Conservation (phyloP, 768 basidiomycete genomes). For the Cystofilobasidium macerans region DNA sequence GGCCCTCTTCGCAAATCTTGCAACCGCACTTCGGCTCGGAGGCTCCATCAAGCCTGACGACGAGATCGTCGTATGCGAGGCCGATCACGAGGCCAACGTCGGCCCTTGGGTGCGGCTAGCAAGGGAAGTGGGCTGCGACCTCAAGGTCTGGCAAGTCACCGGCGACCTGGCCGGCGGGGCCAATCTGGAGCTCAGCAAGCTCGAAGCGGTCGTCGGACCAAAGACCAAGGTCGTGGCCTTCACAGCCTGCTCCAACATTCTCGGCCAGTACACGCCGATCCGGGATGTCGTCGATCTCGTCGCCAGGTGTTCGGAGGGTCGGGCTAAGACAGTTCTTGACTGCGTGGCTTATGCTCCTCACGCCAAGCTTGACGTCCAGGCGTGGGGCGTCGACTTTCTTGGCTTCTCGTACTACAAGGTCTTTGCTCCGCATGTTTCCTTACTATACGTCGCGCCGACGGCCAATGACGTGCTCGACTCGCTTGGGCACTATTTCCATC, state of each 20-base stretch:
- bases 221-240: slow-evolving; percentile 65
- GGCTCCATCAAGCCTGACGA: slow-evolving; percentile 47
- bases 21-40: slow-evolving; percentile 50
- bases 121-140: slow-evolving; percentile 44
- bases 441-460: slow-evolving; percentile 49
- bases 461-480: slow-evolving; percentile 50
- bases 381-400: slow-evolving; percentile 66
- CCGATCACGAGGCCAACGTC: slow-evolving; percentile 68
- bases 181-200: slow-evolving; percentile 46
- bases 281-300: slow-evolving; percentile 49
- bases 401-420: slow-evolving; percentile 71
- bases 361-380: slow-evolving; percentile 56
- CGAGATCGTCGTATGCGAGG: slow-evolving; percentile 61
- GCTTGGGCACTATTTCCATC: slow-evolving; percentile 61
- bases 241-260: slow-evolving; percentile 60
- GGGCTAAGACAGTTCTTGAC: slow-evolving; percentile 57
- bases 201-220: slow-evolving; percentile 52
- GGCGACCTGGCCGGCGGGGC: slow-evolving; percentile 45
- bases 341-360: slow-evolving; percentile 73
- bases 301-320: slow-evolving; percentile 47
- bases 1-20: slow-evolving; percentile 57
- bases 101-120: slow-evolving; percentile 70
- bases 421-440: slow-evolving; percentile 62
- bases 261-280: slow-evolving; percentile 56
- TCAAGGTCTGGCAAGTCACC: slow-evolving; percentile 53